Evolutionary conservation across 805 yeast species (phyloP).

Genomic region (Torulaspora indica): DNA sequence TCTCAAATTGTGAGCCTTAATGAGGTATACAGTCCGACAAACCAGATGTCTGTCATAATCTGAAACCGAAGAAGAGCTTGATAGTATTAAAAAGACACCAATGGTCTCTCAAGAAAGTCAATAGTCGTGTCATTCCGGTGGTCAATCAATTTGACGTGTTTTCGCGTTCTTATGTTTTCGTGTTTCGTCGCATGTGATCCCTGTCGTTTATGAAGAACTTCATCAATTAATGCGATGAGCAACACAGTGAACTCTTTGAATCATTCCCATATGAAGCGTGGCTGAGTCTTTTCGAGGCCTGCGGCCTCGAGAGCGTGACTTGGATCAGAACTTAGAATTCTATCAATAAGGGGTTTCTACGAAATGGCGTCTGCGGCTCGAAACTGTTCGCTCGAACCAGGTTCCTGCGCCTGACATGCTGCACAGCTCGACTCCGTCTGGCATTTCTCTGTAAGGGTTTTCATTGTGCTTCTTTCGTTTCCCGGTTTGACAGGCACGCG

Average conservation of each 20-base stretch:
- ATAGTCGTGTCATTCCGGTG: not conserved
- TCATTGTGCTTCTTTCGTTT: not conserved
- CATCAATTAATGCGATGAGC: not conserved
- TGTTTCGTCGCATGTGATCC: constrained; percentile 6
- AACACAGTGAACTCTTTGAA: not conserved
- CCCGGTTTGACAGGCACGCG: not conserved
- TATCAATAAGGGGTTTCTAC: too few relatives aligned
- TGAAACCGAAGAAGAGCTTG: not conserved
- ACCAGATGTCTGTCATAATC: not conserved
- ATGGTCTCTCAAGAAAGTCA: not conserved
- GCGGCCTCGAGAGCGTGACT: too few relatives aligned
- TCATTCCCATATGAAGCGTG: not conserved
- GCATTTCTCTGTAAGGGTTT: too few relatives aligned
- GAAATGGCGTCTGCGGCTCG: too few relatives aligned
- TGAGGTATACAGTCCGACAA: not conserved
- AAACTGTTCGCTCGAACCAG: too few relatives aligned
- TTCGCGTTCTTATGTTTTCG: constrained; percentile 11
- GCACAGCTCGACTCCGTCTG: too few relatives aligned
- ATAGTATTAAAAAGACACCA: not conserved
- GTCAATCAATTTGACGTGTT: constrained; percentile 7
- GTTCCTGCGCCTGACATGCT: too few relatives aligned
- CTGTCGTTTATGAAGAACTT: not conserved
- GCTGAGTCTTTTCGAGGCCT: not conserved
- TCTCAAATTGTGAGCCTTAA: not conserved
- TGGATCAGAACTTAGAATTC: too few relatives aligned